A percentile compares a stretch with the other conserved stretches of the same genome.
These are phyloP conservation scores for Earliella scabrosa DNA, from an alignment of 1,284 basidiomycete species.

Conservation along the genomic window DNA sequence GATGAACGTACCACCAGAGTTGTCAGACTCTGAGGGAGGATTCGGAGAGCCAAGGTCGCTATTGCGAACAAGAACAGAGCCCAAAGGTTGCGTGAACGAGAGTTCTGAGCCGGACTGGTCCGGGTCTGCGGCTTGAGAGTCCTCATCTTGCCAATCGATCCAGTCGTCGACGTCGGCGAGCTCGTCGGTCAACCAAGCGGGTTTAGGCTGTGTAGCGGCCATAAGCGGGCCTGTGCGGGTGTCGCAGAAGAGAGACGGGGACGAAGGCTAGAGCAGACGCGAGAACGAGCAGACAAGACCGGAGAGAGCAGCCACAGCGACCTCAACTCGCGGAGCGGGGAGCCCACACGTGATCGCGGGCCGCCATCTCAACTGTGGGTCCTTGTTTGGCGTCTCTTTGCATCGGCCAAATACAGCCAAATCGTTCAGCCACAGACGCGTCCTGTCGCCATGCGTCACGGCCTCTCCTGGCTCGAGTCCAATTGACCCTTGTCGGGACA, in stretches of 20 bases:
- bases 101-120: conserved; percentile 51
- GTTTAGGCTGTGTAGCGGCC: conserved; percentile 28
- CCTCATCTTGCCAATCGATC: conserved; percentile 50
- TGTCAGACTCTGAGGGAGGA: conserved; percentile 26
- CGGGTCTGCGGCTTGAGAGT: conserved; percentile 28
- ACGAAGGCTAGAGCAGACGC: background rate
- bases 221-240: background rate
- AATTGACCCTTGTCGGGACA: no score
- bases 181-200: conserved; percentile 60
- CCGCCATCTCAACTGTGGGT: conserved; percentile 11
- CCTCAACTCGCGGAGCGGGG: background rate
- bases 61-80: conserved; percentile 52
- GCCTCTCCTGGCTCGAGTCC: background rate
- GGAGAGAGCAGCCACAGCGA: background rate
- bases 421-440: conserved; percentile 2
- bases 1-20: conserved; percentile 73
- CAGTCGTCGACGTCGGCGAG: conserved; percentile 43
- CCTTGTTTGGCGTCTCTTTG: conserved; percentile 10
- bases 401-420: conserved; percentile 1
- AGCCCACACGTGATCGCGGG: conserved; percentile 7
- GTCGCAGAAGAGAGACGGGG: background rate
- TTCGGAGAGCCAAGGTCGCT: conserved; percentile 39
- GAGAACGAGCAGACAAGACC: background rate
- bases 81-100: conserved; percentile 65
- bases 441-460: background rate